A percentile compares a stretch with the other conserved stretches of the same genome.
These are phyloP conservation scores for Oryza longistaminata DNA, from an alignment of 176 grass and related monocot species.

Conservation along the genomic window DNA sequence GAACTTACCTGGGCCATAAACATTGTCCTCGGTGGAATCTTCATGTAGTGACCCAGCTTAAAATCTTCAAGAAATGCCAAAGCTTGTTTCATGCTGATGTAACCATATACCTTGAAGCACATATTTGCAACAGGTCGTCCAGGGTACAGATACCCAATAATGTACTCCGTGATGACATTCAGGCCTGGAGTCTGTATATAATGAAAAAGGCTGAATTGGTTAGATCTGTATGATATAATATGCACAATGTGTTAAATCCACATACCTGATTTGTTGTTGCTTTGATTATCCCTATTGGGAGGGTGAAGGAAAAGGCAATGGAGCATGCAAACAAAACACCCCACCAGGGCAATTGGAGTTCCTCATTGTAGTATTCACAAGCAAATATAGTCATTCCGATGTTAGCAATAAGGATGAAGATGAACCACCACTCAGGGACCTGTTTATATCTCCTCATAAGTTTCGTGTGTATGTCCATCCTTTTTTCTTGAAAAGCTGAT, in stretches of 20 bases:
- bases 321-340: slow-evolving; percentile 85
- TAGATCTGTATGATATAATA: neutral
- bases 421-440: slow-evolving; percentile 90
- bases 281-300: slow-evolving; percentile 91
- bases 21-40: slow-evolving; percentile 90
- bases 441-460: slow-evolving; percentile 86
- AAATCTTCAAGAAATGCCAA: slow-evolving; percentile 75
- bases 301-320: slow-evolving; percentile 80
- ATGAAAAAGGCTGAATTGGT: neutral
- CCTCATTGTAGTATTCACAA: slow-evolving; percentile 92
- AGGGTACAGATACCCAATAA: slow-evolving; percentile 89
- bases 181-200: slow-evolving; percentile 71
- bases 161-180: slow-evolving; percentile 91
- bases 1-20: slow-evolving; percentile 91
- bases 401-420: slow-evolving; percentile 65
- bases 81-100: slow-evolving; percentile 83
- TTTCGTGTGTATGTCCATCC: slow-evolving; percentile 78
- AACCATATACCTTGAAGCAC: slow-evolving; percentile 98
- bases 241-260: neutral
- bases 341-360: slow-evolving; percentile 98
- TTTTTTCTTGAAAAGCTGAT: slow-evolving; percentile 78
- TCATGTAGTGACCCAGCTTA: slow-evolving; percentile 95
- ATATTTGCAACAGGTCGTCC: slow-evolving; percentile 87
- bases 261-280: slow-evolving; percentile 89
- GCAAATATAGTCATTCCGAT: slow-evolving; percentile 69